Base-by-base conservation (phyloP, 768 basidiomycete species). In the Mycena galopus region DNA sequence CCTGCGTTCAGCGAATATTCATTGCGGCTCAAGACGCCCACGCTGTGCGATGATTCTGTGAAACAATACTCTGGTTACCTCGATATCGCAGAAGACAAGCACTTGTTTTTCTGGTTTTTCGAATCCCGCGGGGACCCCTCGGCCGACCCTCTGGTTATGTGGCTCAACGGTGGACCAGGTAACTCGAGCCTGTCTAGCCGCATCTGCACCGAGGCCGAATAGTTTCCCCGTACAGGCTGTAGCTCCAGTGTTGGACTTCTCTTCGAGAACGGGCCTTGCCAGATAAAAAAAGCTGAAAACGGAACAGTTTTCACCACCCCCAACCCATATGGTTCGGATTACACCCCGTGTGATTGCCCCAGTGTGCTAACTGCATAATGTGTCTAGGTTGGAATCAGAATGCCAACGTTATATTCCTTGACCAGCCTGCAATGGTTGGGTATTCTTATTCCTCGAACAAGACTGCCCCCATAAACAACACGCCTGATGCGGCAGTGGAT, bases 41-140 rank as follows among this genome's bases (percentile, higher is more conserved):
- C 87, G 42, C 82, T 97, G 6, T 97, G 96, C 75, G 96, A 97
- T 75, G 78, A 92, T 0, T 82, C 87, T 25, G 94, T 95, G 57
- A 89, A 93, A 79, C 93, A 94, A 77, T 90, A 92, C 73, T 93
- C 92, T 35, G 95, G 95, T 42, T 96, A 96, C 81, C 87, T 96
- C 35, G 94, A 96, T 79, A 88, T 95, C 65, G 89, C 89, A 0
- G 88, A 93, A 16, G 89, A 91, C 75, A 93, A 93, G 75, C 94
- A 96, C 76, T 83, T 96, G 32, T 96, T 96, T 87, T 96, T 95
- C 86, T 96, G 94, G 94, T 96, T 95, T 87, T 96, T 98, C 76
- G 96, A 98, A 83, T 90, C 93, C 0, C 87, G 96, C 37, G 84
- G 82, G 61, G 86, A 89, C n/a, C 96, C 97, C 0, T 82, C 88